Base-by-base conservation (phyloP, 805 yeast species). In the Scheffersomyces stipitis region DNA sequence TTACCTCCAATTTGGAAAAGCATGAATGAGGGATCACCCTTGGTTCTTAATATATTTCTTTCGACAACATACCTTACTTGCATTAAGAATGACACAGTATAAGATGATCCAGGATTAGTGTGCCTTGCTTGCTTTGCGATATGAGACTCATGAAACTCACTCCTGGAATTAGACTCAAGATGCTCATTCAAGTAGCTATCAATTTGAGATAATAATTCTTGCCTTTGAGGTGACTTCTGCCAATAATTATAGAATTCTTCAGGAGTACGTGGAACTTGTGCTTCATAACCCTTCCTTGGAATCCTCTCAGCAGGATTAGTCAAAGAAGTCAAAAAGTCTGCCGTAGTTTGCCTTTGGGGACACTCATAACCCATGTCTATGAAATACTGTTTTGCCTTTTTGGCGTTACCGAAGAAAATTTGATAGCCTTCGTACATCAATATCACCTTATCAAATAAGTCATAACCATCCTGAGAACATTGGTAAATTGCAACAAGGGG, bases 281-380 rank as follows among this genome's bases (percentile, higher is more conserved):
- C 57, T 49, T 76, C 80, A 41, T 46, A 71, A 10, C 83, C 86
- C 12, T 68, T 66, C 35, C 54, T 60, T 16, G 54, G 54, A 10
- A 72, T 62, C 63, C 86, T 72, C 41, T 80, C 84, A 18, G 70
- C 72, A 12, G 83, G 85, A 56, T 80, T 83, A n/a, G 87, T 81
- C 34, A 81, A 73, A 3, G 85, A 71, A 13, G 86, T 81, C 51
- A 81, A 71, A 52, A 68, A 81, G 54, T 81, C 87, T 6, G 84
- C 78, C 33, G 86, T 79, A 3, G 85, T 77, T 69, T 78, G 81
- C 67, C 86, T 75, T 35, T 69, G 64, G 33, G 80, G 78, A 52
- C 81, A 79, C 18, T 69, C 63, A 65, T 66, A 81, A 27, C 87
- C 87, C 84, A 81, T 77, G 14, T 64, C 61, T 40, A 65, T 52